phyloP scores from a whole-genome alignment of 2,329 filamentous ascomycete species.

The Trichophyton schoenleinii region DNA sequence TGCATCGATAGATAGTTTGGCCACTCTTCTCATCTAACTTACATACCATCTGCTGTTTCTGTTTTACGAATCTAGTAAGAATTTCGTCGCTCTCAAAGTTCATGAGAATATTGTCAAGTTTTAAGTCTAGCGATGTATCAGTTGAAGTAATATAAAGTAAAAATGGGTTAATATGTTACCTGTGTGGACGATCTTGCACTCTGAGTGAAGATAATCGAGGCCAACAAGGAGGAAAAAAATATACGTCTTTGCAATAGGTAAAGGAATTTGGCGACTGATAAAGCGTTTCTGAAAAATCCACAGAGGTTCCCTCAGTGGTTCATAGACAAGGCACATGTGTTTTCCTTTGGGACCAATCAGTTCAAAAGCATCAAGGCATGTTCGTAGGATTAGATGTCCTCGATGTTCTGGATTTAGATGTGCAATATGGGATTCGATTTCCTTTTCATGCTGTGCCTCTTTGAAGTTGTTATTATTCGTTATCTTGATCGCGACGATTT shows the following conservation, averaged over 20 bases:
- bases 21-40: conserved; percentile 12
- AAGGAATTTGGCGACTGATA: conserved; percentile 13
- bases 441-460: conserved; percentile 12
- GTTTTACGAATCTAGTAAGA: conserved; percentile 6
- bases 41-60: conserved; percentile 4
- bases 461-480: conserved; percentile 11
- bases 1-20: conserved; percentile 15
- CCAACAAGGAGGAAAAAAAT: conserved; percentile 17
- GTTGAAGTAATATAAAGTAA: background rate
- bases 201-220: conserved; percentile 9
- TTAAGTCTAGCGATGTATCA: conserved; percentile 7
- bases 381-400: conserved; percentile 19
- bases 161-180: conserved; percentile 13
- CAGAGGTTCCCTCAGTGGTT: conserved; percentile 18
- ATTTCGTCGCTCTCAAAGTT: conserved; percentile 9
- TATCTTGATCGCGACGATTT: background rate
- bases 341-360: conserved; percentile 6
- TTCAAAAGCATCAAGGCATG: conserved; percentile 13
- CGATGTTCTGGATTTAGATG: conserved; percentile 16
- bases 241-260: conserved; percentile 19
- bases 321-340: conserved; percentile 12
- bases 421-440: conserved; percentile 19
- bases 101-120: conserved; percentile 11
- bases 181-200: conserved; percentile 29
- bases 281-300: background rate